These are phyloP conservation scores for Suillus clintonianus DNA, from an alignment of 768 basidiomycete genomes.

Conservation along the genomic window DNA sequence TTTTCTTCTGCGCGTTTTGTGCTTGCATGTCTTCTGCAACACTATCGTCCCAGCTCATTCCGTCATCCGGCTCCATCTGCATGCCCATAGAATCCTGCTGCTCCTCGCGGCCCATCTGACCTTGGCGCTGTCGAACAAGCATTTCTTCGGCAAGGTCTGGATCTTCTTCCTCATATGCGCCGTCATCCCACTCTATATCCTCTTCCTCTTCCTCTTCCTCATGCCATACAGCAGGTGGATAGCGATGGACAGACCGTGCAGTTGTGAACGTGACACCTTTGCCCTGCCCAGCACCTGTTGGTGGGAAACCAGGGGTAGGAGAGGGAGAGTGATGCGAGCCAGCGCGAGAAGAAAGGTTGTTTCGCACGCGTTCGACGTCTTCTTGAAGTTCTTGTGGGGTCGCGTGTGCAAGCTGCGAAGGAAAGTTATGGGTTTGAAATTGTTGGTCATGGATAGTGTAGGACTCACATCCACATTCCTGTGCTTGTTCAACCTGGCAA, in stretches of 20 bases:
- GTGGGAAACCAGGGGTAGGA: slow-evolving; percentile 40
- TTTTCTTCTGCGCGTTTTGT: slow-evolving; percentile 28
- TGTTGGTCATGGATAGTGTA: background rate
- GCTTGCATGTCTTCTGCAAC: slow-evolving; percentile 54
- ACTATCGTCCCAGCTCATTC: slow-evolving; percentile 85
- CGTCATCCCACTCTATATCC: slow-evolving; percentile 60
- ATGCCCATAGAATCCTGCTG: slow-evolving; percentile 32
- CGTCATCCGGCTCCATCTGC: slow-evolving; percentile 74
- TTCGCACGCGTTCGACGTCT: slow-evolving; percentile 55
- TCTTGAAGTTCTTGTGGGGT: slow-evolving; percentile 58
- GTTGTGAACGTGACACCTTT: slow-evolving; percentile 74
- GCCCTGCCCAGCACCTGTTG: slow-evolving; percentile 23
- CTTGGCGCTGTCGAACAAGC: slow-evolving; percentile 42
- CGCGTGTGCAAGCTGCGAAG: slow-evolving; percentile 31
- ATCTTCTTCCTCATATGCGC: slow-evolving; percentile 72
- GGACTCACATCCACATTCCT: slow-evolving; percentile 89
- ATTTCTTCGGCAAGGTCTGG: slow-evolving; percentile 59
- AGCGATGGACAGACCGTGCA: slow-evolving; percentile 66
- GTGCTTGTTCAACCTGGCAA: slow-evolving; percentile 95
- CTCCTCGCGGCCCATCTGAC: slow-evolving; percentile 31
- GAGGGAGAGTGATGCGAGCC: slow-evolving; percentile 53
- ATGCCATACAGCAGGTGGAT: slow-evolving; percentile 81
- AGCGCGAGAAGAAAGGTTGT: slow-evolving; percentile 49
- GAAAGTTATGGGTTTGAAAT: background rate
- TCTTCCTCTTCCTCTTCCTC: slow-evolving; percentile 69